Evolutionary conservation across 2,329 filamentous ascomycete genomes (phyloP).

Genomic region (Claviceps purpurea): DNA sequence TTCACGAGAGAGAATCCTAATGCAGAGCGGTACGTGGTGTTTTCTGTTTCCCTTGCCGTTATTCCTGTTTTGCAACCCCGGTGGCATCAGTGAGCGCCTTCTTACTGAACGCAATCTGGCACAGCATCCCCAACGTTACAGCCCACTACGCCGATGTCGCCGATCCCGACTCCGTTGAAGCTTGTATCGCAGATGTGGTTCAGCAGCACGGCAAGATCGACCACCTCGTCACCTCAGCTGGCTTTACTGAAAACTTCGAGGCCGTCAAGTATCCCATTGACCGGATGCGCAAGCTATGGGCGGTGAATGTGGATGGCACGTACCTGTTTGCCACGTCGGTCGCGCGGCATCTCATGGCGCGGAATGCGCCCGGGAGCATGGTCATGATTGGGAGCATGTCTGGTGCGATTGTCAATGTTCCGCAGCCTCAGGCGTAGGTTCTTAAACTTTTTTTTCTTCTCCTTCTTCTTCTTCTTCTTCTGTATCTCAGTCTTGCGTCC

Average conservation of each 20-base stretch:
- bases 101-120: not conserved
- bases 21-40: conserved; percentile 42
- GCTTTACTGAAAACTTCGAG: conserved; percentile 92
- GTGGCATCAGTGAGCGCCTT: not conserved
- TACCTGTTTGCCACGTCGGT: conserved; percentile 78
- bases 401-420: conserved; percentile 84
- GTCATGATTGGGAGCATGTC: conserved; percentile 96
- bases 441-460: not conserved
- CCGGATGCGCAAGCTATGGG: conserved; percentile 85
- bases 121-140: conserved; percentile 62
- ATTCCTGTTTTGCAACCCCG: not conserved
- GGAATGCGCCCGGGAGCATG: conserved; percentile 68
- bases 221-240: conserved; percentile 87
- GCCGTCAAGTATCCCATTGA: conserved; percentile 84
- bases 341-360: conserved; percentile 77
- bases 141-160: conserved; percentile 85
- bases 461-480: not conserved
- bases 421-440: conserved; percentile 71
- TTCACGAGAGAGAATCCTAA: conserved; percentile 73
- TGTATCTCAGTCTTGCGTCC: too few relatives aligned
- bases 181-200: conserved; percentile 50
- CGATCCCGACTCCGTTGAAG: conserved; percentile 62
- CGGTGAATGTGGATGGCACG: conserved; percentile 84
- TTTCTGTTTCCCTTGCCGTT: not conserved
- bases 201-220: conserved; percentile 65